phyloP scores from a whole-genome alignment of 768 basidiomycete genomes.

The Cubamyces lactineus region DNA sequence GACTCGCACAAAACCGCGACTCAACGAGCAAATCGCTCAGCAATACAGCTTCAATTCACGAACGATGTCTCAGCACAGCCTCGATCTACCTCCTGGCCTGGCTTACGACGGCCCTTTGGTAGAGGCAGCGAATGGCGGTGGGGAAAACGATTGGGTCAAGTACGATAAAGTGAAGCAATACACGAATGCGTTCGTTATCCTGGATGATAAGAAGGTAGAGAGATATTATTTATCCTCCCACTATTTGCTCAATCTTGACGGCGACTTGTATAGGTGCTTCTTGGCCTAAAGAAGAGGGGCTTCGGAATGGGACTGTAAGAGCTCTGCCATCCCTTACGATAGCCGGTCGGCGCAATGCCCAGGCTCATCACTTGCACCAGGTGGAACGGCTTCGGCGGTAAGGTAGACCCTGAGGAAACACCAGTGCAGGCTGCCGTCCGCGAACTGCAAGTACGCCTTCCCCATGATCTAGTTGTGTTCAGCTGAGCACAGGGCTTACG shows the following conservation, averaged over 20 bases:
- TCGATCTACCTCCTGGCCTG: slow-evolving; percentile 17
- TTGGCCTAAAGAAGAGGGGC: slow-evolving; percentile 81
- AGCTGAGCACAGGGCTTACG: background rate
- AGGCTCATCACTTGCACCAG: slow-evolving; percentile 40
- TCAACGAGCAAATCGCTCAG: too few relatives aligned
- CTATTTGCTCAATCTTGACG: background rate
- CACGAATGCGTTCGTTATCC: slow-evolving; percentile 68
- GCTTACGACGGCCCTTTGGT: slow-evolving; percentile 3
- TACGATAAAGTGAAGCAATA: slow-evolving; percentile 50
- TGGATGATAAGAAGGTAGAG: slow-evolving; percentile 43
- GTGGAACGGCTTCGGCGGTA: slow-evolving; percentile 90
- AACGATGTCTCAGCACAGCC: background rate
- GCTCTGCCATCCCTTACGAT: background rate
- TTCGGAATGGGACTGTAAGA: slow-evolving; percentile 66
- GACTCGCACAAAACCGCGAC: background rate
- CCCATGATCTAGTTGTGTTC: background rate
- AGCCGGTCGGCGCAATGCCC: background rate
- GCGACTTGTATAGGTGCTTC: slow-evolving; percentile 61
- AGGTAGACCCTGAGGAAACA: slow-evolving; percentile 77
- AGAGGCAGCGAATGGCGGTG: slow-evolving; percentile 13
- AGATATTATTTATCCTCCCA: background rate
- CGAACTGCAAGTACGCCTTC: slow-evolving; percentile 57
- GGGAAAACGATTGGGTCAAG: slow-evolving; percentile 46
- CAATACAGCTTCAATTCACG: background rate
- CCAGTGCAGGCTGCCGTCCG: slow-evolving; percentile 70